These are phyloP conservation scores for Copromyces sp. DNA, from an alignment of 495 filamentous ascomycete genomes.

Conservation along the genomic window DNA sequence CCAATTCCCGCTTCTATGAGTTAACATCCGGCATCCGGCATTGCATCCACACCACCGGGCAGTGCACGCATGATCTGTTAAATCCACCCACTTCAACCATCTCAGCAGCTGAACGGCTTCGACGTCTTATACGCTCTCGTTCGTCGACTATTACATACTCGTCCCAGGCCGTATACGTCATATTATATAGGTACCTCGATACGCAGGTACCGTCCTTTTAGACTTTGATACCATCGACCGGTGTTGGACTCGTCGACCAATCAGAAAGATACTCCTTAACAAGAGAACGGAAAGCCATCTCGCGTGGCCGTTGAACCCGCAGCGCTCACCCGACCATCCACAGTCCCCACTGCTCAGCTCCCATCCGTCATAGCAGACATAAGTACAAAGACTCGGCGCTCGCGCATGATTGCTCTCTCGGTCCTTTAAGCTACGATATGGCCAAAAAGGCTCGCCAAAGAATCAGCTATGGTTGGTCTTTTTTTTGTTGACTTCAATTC, in stretches of 20 bases:
- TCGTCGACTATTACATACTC: not conserved
- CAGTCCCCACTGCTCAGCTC: not conserved
- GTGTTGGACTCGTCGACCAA: not conserved
- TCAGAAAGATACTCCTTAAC: not conserved
- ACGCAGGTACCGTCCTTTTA: not conserved
- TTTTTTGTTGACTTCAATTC: not conserved
- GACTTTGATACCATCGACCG: not conserved
- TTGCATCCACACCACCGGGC: not conserved
- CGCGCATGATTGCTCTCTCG: constrained; percentile 26
- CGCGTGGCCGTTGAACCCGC: not conserved
- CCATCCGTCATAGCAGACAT: not conserved
- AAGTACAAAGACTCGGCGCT: not conserved
- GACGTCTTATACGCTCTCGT: not conserved
- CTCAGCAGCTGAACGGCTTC: not conserved
- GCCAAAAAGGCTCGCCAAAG: constrained; percentile 54
- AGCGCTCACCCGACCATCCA: not conserved
- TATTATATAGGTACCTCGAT: not conserved
- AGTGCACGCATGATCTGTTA: not conserved
- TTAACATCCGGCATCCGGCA: not conserved
- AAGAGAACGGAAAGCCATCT: not conserved
- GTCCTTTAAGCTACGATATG: constrained; percentile 28
- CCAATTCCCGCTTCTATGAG: not conserved
- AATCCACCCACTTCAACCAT: not conserved
- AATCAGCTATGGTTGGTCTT: constrained; percentile 54
- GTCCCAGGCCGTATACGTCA: not conserved